Percentiles rank a stretch among this genome's conserved stretches.
phyloP scores from a whole-genome alignment of 108 stramenopile genomes.

The Epipyxis sp. region DNA sequence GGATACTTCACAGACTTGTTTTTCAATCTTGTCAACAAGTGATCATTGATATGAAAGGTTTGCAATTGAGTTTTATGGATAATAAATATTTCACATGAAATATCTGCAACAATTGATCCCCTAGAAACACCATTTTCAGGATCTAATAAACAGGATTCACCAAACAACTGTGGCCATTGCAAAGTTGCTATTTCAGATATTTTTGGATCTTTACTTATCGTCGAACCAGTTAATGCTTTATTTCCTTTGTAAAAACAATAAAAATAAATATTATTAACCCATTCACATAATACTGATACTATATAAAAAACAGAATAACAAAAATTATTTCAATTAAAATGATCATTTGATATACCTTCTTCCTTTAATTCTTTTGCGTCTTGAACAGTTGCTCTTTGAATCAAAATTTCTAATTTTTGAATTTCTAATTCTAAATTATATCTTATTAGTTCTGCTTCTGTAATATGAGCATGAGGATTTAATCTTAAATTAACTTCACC shows the following conservation, averaged over 20 bases:
- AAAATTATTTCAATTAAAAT: background rate
- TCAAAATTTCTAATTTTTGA: slow-evolving; percentile 2
- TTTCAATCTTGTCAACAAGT: background rate
- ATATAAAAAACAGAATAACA: background rate
- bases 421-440: background rate
- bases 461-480: background rate
- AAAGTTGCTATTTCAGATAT: background rate
- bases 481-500: too few species aligned
- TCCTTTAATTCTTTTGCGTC: background rate
- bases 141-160: slow-evolving; percentile 5
- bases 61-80: background rate
- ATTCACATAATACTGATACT: too few species aligned
- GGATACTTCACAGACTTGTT: background rate
- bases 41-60: background rate
- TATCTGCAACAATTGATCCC: slow-evolving; percentile 8
- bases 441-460: background rate
- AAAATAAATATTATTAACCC: background rate
- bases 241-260: background rate
- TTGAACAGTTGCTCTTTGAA: background rate
- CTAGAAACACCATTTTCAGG: slow-evolving; percentile 7
- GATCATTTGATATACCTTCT: background rate
- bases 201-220: background rate
- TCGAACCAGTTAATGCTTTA: background rate
- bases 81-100: background rate
- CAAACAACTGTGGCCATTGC: slow-evolving; percentile 22